Percentiles rank a stretch among this genome's conserved stretches.
phyloP scores from a whole-genome alignment of 1,284 basidiomycete species.

The Leccinum subrobustum region DNA sequence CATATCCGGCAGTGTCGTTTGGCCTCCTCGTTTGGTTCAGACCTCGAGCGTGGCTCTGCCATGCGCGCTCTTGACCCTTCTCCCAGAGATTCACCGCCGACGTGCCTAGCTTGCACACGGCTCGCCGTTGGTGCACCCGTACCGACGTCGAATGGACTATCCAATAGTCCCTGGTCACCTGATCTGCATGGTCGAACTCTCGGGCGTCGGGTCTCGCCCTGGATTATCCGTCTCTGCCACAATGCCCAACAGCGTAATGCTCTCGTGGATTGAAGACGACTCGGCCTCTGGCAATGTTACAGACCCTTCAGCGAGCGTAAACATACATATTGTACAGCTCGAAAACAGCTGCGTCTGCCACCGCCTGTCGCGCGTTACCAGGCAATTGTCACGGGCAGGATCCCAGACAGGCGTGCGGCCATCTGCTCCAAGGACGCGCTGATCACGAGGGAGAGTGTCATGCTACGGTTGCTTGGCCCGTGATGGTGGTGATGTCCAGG shows the following conservation, averaged over 20 bases:
- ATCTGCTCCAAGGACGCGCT: slow-evolving; percentile 39
- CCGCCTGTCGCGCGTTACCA: slow-evolving; percentile 44
- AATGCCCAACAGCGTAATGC: slow-evolving; percentile 18
- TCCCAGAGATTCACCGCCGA: background rate
- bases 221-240: slow-evolving; percentile 11
- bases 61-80: slow-evolving; percentile 5
- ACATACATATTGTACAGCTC: slow-evolving; percentile 54
- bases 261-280: slow-evolving; percentile 9
- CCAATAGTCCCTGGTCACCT: background rate
- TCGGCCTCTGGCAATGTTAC: slow-evolving; percentile 5
- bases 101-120: background rate
- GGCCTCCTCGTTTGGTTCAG: slow-evolving; percentile 18
- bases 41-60: background rate
- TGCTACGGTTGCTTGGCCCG: background rate
- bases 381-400: slow-evolving; percentile 48
- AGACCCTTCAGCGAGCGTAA: slow-evolving; percentile 32
- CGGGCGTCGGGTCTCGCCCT: background rate
- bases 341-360: slow-evolving; percentile 62
- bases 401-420: slow-evolving; percentile 44
- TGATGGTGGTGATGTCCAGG: background rate
- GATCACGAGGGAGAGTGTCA: slow-evolving; percentile 17
- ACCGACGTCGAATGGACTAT: background rate
- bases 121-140: background rate
- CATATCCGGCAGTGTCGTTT: slow-evolving; percentile 17
- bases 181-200: slow-evolving; percentile 1